These are phyloP conservation scores for Ceratocystiopsis brevicomis DNA, from an alignment of 2,329 filamentous ascomycete genomes.

Conservation along the genomic window DNA sequence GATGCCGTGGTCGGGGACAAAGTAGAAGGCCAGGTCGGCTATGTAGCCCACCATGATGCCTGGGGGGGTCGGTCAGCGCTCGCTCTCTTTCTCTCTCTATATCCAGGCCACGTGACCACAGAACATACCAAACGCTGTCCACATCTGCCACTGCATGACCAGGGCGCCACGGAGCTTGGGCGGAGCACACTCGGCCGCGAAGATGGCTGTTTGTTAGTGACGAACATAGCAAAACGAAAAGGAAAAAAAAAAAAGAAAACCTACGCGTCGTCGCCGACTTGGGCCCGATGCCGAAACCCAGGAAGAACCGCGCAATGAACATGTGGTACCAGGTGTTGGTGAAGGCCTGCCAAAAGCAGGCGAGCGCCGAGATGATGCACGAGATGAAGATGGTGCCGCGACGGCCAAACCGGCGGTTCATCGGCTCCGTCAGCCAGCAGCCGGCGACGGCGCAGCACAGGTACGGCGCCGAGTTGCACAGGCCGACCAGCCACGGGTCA, in stretches of 20 bases:
- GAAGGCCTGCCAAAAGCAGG: constrained; percentile 27
- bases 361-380: constrained; percentile 24
- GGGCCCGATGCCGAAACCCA: constrained; percentile 53
- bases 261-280: constrained; percentile 45
- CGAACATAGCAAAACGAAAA: neutral
- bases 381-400: constrained; percentile 53
- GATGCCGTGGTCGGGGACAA: constrained; percentile 32
- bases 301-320: constrained; percentile 49
- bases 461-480: constrained; percentile 42
- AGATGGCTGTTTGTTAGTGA: constrained; percentile 20
- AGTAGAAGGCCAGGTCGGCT: constrained; percentile 41
- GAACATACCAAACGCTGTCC: constrained; percentile 18
- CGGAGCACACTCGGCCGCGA: constrained; percentile 48
- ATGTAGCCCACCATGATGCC: constrained; percentile 37
- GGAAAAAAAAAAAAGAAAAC: neutral
- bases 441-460: constrained; percentile 49
- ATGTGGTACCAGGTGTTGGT: constrained; percentile 41
- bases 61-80: no score
- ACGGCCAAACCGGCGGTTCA: constrained; percentile 52
- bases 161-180: constrained; percentile 45
- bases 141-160: constrained; percentile 40
- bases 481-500: constrained; percentile 37
- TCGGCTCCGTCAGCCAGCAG: constrained; percentile 55
- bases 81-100: no score
- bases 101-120: no score